Percentiles rank a stretch among this genome's conserved stretches.
Evolutionary conservation across 2,329 filamentous ascomycete species (phyloP).

Genomic region (Aspergillus ochraceus): DNA sequence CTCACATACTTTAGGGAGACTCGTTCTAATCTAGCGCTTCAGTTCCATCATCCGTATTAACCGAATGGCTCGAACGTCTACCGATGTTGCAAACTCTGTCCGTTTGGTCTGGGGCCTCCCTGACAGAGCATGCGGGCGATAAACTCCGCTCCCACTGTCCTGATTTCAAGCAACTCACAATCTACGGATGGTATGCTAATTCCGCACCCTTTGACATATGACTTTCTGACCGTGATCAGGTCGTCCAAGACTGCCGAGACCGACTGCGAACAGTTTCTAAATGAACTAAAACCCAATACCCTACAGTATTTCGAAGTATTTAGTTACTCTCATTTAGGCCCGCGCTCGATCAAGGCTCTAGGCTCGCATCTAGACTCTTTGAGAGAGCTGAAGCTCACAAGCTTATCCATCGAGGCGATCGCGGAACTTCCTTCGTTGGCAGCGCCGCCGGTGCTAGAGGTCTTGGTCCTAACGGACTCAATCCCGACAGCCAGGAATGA

Average conservation of each 20-base stretch:
- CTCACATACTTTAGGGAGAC: not conserved
- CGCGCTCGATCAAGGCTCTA: constrained; percentile 55
- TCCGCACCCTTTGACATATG: not conserved
- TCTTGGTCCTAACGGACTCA: constrained; percentile 51
- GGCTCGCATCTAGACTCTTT: constrained; percentile 57
- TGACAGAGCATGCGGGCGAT: constrained; percentile 55
- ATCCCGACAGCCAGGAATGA: constrained; percentile 49
- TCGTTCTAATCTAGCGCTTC: constrained; percentile 1
- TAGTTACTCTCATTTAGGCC: constrained; percentile 55
- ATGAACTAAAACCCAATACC: constrained; percentile 55
- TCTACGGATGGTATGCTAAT: constrained; percentile 51
- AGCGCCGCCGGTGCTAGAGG: constrained; percentile 42
- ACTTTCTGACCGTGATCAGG: constrained; percentile 21
- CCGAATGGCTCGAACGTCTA: constrained; percentile 60
- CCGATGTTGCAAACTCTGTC: constrained; percentile 59
- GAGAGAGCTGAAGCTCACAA: constrained; percentile 51
- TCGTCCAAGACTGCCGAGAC: constrained; percentile 52
- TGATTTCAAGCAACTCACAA: constrained; percentile 60
- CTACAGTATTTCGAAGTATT: constrained; percentile 61
- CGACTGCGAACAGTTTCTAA: constrained; percentile 60
- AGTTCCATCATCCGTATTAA: constrained; percentile 55
- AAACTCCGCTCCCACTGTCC: constrained; percentile 61
- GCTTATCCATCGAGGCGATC: constrained; percentile 50
- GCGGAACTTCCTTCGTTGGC: constrained; percentile 29
- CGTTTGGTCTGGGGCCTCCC: constrained; percentile 60